Evolutionary conservation across 805 yeast genomes (phyloP).

Genomic region (Hanseniaspora nectarophila): DNA sequence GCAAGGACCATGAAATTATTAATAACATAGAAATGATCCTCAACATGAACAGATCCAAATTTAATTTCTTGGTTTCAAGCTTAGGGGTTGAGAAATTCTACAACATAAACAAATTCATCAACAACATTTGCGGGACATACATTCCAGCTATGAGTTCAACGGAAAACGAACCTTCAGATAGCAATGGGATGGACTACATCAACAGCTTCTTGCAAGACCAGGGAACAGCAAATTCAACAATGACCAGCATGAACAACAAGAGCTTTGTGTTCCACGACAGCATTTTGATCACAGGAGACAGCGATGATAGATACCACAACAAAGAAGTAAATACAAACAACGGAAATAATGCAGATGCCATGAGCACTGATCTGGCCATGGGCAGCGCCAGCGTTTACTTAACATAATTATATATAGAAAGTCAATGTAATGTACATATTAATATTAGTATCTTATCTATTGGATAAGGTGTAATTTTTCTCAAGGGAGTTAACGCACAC

Average conservation of each 20-base stretch:
- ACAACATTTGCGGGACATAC: conserved; percentile 2
- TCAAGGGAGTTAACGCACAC: too few species aligned
- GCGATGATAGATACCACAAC: background rate
- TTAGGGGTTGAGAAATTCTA: conserved; percentile 6
- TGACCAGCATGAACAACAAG: background rate
- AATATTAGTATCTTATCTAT: too few species aligned
- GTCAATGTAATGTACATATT: too few species aligned
- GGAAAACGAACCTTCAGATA: background rate
- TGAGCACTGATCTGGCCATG: conserved; percentile 2
- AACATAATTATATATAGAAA: background rate
- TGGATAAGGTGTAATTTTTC: too few species aligned
- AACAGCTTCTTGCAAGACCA: background rate
- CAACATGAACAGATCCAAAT: conserved; percentile 6
- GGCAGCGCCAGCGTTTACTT: background rate
- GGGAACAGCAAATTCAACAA: background rate
- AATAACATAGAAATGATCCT: conserved; percentile 11
- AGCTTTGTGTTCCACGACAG: conserved; percentile 7
- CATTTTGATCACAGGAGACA: conserved; percentile 11
- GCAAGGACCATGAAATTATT: background rate
- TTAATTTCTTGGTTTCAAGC: background rate
- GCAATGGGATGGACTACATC: conserved; percentile 4
- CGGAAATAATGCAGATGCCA: background rate
- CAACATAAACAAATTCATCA: conserved; percentile 2
- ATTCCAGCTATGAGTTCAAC: background rate
- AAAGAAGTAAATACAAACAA: background rate